These are phyloP conservation scores for Leccinum longicurvipes DNA, from an alignment of 768 basidiomycete species.

Conservation along the genomic window DNA sequence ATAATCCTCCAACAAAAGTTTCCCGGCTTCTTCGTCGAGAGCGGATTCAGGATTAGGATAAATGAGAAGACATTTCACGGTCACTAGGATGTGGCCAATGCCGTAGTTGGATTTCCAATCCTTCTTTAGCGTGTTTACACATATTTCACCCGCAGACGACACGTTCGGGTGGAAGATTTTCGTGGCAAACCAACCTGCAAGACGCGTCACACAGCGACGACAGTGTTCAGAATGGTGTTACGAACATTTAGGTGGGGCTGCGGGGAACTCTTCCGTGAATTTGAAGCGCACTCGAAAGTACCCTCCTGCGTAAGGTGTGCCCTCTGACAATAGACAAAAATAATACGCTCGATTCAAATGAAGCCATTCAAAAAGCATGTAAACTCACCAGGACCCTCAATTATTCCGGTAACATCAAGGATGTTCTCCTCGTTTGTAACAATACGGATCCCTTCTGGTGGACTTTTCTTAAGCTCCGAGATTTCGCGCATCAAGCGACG, in stretches of 20 bases:
- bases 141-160: conserved; percentile 85
- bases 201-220: conserved; percentile 3
- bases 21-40: conserved; percentile 93
- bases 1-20: conserved; percentile 86
- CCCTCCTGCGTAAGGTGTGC: conserved; percentile 70
- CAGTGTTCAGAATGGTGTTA: background rate
- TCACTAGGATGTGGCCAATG: conserved; percentile 86
- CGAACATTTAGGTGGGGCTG: conserved; percentile 88
- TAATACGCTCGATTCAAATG: conserved; percentile 6
- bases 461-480: conserved; percentile 71
- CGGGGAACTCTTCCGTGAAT: conserved; percentile 92
- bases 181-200: conserved; percentile 79
- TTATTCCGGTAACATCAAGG: conserved; percentile 81
- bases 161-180: conserved; percentile 99
- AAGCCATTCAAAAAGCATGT: background rate
- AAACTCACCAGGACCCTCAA: conserved; percentile 82
- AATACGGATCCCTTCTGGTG: conserved; percentile 91
- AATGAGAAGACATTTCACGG: conserved; percentile 92
- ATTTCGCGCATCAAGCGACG: conserved; percentile 89
- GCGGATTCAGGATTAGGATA: conserved; percentile 97
- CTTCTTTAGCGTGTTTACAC: conserved; percentile 96
- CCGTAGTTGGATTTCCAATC: conserved; percentile 94
- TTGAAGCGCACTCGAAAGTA: conserved; percentile 77
- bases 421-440: conserved; percentile 85
- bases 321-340: conserved; percentile 36